A percentile compares a stretch with the other conserved stretches of the same genome.
Conservation (phyloP, 805 yeast species). For the Candida hungchunana region DNA sequence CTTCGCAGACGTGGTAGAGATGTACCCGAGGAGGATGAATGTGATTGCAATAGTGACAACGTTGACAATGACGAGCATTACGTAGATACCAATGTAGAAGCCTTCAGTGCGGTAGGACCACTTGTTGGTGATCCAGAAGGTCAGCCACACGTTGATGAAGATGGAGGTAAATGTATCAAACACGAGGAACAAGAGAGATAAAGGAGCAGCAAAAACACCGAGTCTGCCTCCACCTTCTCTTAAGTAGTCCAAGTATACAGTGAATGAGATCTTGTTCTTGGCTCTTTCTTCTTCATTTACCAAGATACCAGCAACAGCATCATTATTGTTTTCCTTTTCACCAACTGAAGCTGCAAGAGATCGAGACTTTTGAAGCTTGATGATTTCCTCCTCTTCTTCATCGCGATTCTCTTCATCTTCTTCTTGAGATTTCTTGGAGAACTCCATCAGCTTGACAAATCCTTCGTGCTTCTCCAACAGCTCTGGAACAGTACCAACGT, state of each 20-base stretch:
- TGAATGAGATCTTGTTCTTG: conserved; percentile 45
- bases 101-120: conserved; percentile 44
- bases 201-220: conserved; percentile 29
- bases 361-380: conserved; percentile 3
- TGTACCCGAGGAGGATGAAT: conserved; percentile 43
- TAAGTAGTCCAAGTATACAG: conserved; percentile 49
- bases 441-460: conserved; percentile 47
- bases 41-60: conserved; percentile 39
- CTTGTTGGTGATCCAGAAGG: conserved; percentile 69
- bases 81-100: conserved; percentile 72
- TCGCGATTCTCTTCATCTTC: conserved; percentile 28
- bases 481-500: conserved; percentile 53
- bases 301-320: conserved; percentile 32
- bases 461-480: conserved; percentile 36
- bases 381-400: conserved; percentile 18
- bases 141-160: conserved; percentile 73
- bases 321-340: conserved; percentile 5
- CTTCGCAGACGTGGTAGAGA: conserved; percentile 52
- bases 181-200: conserved; percentile 23
- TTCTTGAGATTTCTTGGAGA: conserved; percentile 29
- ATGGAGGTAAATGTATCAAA: conserved; percentile 47
- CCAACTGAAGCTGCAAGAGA: conserved; percentile 16
- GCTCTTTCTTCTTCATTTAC: conserved; percentile 53
- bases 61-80: conserved; percentile 51
- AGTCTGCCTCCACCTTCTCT: conserved; percentile 51